Base-by-base conservation (phyloP, 2,329 filamentous ascomycete species). In the Phoma sp. region DNA sequence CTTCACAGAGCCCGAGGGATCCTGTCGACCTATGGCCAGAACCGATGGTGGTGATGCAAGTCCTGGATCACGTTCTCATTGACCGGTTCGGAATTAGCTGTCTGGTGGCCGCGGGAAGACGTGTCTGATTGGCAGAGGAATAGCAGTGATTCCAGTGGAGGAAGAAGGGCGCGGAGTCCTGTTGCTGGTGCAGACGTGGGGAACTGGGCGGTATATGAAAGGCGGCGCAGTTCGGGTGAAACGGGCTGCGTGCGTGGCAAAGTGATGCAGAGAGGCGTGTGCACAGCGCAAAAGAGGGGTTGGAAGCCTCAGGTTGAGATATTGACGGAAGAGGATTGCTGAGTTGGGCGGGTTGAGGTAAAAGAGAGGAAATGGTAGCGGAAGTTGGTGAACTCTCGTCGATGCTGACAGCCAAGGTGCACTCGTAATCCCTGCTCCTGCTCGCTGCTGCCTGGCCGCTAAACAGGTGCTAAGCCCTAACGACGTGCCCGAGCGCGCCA, bases 171-270 rank as follows among this genome's bases (percentile, higher is more conserved):
- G 70, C 56, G 58, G 49, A 58, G 59, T 62, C 59, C 55, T 60
- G 51, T 58, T 27, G 66, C 58, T 49, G 52, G 51, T 57, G 52
- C 53, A 36, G 58, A 50, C 53, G 68, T 60, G 61, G 62, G 44
- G 39, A 52, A 55, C 37, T 46, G 55, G 60, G 49, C 55, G 59
- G 62, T 66, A 67, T 67, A 69, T 69, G 59, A 67, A 71, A 66
- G 71, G 68, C 68, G 70, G 66, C 64, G 69, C 68, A 66, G 52
- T 48, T 53, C 61, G 61, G 54, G 65, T 66, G 51, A 67, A 61
- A 69, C 63, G 66, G 60, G 59, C 58, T 62, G 63, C 60, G 64
- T 60, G 60, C 62, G 53, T 56, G 66, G 66, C 59, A 60, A 58
- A 60, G 45, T 57, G 47, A 53, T 50, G 57, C 61, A 60, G 60